These are phyloP conservation scores for Sabuloglossum arenarium DNA, from an alignment of 495 filamentous ascomycete genomes.

Conservation along the genomic window DNA sequence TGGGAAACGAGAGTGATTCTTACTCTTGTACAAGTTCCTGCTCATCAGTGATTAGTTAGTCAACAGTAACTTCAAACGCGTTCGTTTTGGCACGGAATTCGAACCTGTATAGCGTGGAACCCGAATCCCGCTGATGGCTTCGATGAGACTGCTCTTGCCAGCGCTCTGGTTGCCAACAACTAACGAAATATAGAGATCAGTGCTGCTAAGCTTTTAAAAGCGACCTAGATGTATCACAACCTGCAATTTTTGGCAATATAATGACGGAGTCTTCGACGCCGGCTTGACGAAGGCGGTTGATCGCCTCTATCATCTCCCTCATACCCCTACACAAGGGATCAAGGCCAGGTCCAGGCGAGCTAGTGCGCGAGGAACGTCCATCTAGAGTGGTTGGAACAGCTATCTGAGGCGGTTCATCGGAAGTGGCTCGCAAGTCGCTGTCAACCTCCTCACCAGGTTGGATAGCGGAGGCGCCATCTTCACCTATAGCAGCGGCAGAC, in stretches of 20 bases:
- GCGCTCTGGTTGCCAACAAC: conserved; percentile 18
- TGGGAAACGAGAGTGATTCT: neutral
- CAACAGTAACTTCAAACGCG: neutral
- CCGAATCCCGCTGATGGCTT: conserved; percentile 16
- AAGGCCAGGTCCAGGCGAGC: conserved; percentile 4
- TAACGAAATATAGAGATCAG: neutral
- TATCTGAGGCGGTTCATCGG: neutral
- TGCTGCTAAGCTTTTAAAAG: neutral
- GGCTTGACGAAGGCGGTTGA: conserved; percentile 13
- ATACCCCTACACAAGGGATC: conserved; percentile 14
- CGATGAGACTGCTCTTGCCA: conserved; percentile 16
- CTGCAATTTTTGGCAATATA: conserved; percentile 14
- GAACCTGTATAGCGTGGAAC: conserved; percentile 4
- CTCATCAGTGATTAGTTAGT: neutral
- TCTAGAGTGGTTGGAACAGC: neutral
- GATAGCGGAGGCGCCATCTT: neutral
- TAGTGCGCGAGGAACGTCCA: neutral
- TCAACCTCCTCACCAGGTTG: neutral
- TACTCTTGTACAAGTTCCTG: conserved; percentile 16
- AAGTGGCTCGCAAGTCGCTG: neutral
- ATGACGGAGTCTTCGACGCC: conserved; percentile 15
- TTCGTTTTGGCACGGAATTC: neutral
- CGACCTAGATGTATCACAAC: neutral
- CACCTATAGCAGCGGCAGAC: neutral
- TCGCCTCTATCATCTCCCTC: conserved; percentile 15